Conservation (phyloP, 805 yeast species). For the Candida patagonica region DNA sequence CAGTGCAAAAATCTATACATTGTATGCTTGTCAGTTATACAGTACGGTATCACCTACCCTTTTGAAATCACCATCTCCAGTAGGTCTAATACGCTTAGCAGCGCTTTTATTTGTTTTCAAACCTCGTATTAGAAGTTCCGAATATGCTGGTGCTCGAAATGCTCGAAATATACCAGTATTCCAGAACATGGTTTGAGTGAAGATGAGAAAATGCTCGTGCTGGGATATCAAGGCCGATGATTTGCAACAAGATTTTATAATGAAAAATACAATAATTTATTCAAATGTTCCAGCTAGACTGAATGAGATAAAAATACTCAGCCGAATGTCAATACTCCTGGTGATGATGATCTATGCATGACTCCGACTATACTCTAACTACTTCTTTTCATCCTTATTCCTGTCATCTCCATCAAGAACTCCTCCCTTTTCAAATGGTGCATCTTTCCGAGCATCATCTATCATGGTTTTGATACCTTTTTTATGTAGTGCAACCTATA, state of each 20-base stretch:
- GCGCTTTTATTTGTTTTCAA: constrained; percentile 75
- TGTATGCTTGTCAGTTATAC: not conserved
- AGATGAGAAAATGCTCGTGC: too few relatives aligned
- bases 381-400: constrained; percentile 2
- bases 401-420: constrained; percentile 10
- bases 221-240: too few relatives aligned
- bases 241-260: too few relatives aligned
- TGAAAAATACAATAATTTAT: too few relatives aligned
- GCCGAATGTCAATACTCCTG: too few relatives aligned
- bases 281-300: too few relatives aligned
- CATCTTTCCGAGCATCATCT: constrained; percentile 83
- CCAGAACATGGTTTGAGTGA: too few relatives aligned
- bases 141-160: too few relatives aligned
- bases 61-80: constrained; percentile 53
- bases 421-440: constrained; percentile 59
- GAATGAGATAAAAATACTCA: too few relatives aligned
- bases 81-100: constrained; percentile 76
- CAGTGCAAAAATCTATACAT: too few relatives aligned
- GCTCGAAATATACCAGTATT: too few relatives aligned
- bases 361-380: not conserved
- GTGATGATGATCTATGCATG: too few relatives aligned
- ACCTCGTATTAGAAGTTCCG: not conserved
- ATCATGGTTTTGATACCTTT: constrained; percentile 75
- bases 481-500: constrained; percentile 44
- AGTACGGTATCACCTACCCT: constrained; percentile 30